Evolutionary conservation across 805 yeast species (phyloP).

Genomic region (Monosporozyma unispora): DNA sequence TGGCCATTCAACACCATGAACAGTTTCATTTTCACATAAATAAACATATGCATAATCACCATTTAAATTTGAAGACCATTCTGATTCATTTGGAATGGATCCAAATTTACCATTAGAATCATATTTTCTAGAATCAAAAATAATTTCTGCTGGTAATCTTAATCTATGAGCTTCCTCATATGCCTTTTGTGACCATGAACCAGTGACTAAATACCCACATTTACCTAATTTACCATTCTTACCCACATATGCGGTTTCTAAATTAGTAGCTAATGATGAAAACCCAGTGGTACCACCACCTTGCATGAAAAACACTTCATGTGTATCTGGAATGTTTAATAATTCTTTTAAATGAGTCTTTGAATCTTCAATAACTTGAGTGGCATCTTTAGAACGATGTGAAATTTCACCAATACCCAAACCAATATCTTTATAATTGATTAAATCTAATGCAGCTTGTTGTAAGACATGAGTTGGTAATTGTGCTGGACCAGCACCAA

Average conservation of each 20-base stretch:
- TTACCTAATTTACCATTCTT: conserved; percentile 67
- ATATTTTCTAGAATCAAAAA: conserved; percentile 53
- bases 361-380: conserved; percentile 65
- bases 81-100: conserved; percentile 52
- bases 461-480: conserved; percentile 77
- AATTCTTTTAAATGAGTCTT: conserved; percentile 57
- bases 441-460: conserved; percentile 77
- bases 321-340: conserved; percentile 76
- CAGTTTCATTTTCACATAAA: conserved; percentile 95
- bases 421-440: conserved; percentile 60
- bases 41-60: conserved; percentile 72
- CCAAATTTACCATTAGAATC: conserved; percentile 47
- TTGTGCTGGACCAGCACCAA: conserved; percentile 98
- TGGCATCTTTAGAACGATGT: conserved; percentile 84
- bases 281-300: conserved; percentile 98
- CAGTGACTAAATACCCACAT: conserved; percentile 84
- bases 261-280: conserved; percentile 75
- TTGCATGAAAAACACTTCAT: conserved; percentile 90
- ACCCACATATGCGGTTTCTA: conserved; percentile 65
- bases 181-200: conserved; percentile 89
- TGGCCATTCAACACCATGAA: conserved; percentile 84
- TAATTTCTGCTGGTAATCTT: conserved; percentile 63
- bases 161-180: conserved; percentile 78
- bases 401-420: conserved; percentile 94
- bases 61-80: conserved; percentile 49